Evolutionary conservation across 768 basidiomycete genomes (phyloP), one percentile per base, ranked within the genome.

Genomic region (Brasilioporus rufonigricans): DNA sequence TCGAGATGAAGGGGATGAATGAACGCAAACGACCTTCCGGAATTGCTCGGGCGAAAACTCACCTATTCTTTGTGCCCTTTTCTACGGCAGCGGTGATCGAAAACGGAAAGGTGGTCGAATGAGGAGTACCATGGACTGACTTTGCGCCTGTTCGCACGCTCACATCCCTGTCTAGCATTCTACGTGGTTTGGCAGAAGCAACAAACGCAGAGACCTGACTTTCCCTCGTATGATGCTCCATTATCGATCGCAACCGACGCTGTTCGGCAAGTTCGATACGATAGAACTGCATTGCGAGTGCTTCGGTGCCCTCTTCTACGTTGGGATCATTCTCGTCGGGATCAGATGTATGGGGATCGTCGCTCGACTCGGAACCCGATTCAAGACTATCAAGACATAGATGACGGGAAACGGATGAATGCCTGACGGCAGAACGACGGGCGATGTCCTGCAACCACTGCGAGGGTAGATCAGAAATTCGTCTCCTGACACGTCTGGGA

Each of bases 71-170:
- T 19, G 85, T 78, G 10, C 96, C 96, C 65, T 96, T 91, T 73
- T 98, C 96, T 11, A 98, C 84, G 2, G 91, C 96, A 7, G 96
- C 96, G 0, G 92, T 96, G 57, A 98, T 98, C 49, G 91, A 92
- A 68, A 88, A 97, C 9, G 93, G 94, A 88, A 95, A 51, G 47
- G 43, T 40, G 5, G 50, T 21, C 10, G 48, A 55, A 33, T 58
- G 54, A 13, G 67, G 64, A 1, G 63, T 63, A 7, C 54, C 54
- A 19, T 62, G 67, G 1, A 55, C 50, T 9, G 60, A 58, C 41
- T 58, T 71, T 26, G 57, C 54, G 14, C 52, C 45, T 9, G 41
- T 43, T 40, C 47, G 60, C 26, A 60, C 35, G 21, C 38, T 44
- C 47, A 48, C 41, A 35, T 33, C 32, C 14, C 43, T 54, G 44